phyloP scores from a whole-genome alignment of 441 rosid genomes.

The Theobroma grandiflorum region DNA sequence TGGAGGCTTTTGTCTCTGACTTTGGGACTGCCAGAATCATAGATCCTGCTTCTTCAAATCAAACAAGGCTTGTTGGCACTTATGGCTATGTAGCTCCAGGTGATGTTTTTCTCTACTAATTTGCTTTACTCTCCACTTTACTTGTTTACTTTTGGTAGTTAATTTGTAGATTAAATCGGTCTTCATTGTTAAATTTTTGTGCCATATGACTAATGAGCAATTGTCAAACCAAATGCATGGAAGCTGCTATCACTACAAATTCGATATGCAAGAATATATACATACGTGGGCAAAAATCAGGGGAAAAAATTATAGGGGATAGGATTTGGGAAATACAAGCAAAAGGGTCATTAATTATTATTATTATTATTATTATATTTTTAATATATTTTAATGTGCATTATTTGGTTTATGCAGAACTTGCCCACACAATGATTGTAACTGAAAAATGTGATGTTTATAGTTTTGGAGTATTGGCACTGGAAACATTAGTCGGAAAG shows the following conservation, averaged over 20 bases:
- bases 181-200: too few relatives aligned
- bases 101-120: neutral
- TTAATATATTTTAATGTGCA: neutral
- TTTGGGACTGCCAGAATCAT: slow-evolving; percentile 32
- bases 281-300: too few relatives aligned
- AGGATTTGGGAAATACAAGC: too few relatives aligned
- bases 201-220: too few relatives aligned
- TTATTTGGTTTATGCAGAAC: neutral
- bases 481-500: slow-evolving; percentile 21
- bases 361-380: neutral
- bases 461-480: neutral
- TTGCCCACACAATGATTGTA: neutral
- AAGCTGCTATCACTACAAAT: too few relatives aligned
- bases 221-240: too few relatives aligned
- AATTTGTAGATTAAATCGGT: neutral
- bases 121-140: neutral
- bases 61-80: slow-evolving; percentile 27
- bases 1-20: slow-evolving; percentile 21
- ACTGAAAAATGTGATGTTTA: neutral
- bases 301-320: too few relatives aligned
- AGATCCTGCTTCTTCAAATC: slow-evolving; percentile 33
- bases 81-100: slow-evolving; percentile 41
- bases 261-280: too few relatives aligned
- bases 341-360: neutral
- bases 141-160: neutral